phyloP scores from a whole-genome alignment of 2,329 filamentous ascomycete genomes.

The Fusarium miscanthi region DNA sequence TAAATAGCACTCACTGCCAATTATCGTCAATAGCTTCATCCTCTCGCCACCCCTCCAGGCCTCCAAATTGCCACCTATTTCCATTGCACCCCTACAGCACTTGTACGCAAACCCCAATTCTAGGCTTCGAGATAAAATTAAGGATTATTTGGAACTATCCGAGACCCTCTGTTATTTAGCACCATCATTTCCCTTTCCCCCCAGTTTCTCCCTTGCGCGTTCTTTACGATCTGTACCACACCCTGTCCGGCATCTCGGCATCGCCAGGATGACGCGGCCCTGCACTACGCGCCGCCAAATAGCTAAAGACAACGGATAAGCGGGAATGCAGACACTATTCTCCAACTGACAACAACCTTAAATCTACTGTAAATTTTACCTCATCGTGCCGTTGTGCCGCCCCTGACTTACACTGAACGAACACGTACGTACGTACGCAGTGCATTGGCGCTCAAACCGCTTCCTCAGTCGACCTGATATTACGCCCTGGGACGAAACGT shows the following conservation, averaged over 20 bases:
- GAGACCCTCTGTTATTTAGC: neutral
- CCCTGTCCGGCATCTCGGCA: constrained; percentile 34
- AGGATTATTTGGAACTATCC: neutral
- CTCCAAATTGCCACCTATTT: constrained; percentile 3
- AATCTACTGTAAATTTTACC: constrained; percentile 11
- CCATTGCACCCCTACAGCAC: neutral
- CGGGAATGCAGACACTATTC: constrained; percentile 8
- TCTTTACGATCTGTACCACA: constrained; percentile 7
- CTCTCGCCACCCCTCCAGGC: neutral
- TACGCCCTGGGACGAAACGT: constrained; percentile 10
- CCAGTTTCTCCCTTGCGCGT: constrained; percentile 7
- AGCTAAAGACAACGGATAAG: constrained; percentile 11
- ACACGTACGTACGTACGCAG: neutral
- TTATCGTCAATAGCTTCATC: neutral
- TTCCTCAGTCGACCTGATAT: neutral
- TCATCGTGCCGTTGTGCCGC: constrained; percentile 14
- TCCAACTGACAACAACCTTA: constrained; percentile 16
- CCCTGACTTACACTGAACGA: neutral
- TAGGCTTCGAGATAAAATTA: constrained; percentile 18
- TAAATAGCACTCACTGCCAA: neutral
- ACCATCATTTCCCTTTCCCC: neutral
- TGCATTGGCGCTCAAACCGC: neutral
- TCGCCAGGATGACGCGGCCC: constrained; percentile 41
- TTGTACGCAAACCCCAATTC: neutral
- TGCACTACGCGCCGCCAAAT: constrained; percentile 29